These are phyloP conservation scores for Myxozyma monticola DNA, from an alignment of 805 yeast genomes.

Conservation along the genomic window DNA sequence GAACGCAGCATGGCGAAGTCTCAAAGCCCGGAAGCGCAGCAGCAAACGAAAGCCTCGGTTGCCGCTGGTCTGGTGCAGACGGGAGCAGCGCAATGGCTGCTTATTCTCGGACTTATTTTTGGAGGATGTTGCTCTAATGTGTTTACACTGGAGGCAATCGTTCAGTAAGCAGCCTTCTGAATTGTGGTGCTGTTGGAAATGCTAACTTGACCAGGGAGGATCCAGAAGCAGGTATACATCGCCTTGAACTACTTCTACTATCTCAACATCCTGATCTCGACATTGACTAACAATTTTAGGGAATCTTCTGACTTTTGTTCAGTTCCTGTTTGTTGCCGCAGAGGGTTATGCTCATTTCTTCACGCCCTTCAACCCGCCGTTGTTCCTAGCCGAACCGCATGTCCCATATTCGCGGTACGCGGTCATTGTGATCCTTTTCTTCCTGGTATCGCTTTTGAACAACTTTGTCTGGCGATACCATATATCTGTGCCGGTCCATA, in stretches of 20 bases:
- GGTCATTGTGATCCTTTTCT: slow-evolving; percentile 52
- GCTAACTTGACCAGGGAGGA: slow-evolving; percentile 11
- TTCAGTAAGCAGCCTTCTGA: slow-evolving; percentile 36
- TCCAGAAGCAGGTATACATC: slow-evolving; percentile 26
- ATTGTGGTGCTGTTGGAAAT: background rate
- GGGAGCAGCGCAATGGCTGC: slow-evolving; percentile 29
- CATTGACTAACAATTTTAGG: slow-evolving; percentile 40
- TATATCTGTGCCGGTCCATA: slow-evolving; percentile 66
- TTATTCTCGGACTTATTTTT: slow-evolving; percentile 47
- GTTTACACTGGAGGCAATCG: slow-evolving; percentile 56
- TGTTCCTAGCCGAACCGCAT: slow-evolving; percentile 39
- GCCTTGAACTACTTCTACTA: background rate
- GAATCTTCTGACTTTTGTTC: slow-evolving; percentile 54
- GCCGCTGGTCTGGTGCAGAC: slow-evolving; percentile 8
- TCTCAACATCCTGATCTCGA: too few species aligned
- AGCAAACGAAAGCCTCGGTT: too few species aligned
- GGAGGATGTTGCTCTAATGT: slow-evolving; percentile 79
- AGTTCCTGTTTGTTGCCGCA: slow-evolving; percentile 55
- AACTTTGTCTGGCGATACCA: slow-evolving; percentile 59
- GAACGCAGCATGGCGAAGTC: too few species aligned
- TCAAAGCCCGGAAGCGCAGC: too few species aligned
- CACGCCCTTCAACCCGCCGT: slow-evolving; percentile 39
- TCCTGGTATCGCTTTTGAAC: slow-evolving; percentile 52
- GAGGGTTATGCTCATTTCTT: slow-evolving; percentile 45
- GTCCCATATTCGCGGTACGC: slow-evolving; percentile 44